Conservation (phyloP, 2,329 filamentous ascomycete genomes). For the Westerdykella ornata region DNA sequence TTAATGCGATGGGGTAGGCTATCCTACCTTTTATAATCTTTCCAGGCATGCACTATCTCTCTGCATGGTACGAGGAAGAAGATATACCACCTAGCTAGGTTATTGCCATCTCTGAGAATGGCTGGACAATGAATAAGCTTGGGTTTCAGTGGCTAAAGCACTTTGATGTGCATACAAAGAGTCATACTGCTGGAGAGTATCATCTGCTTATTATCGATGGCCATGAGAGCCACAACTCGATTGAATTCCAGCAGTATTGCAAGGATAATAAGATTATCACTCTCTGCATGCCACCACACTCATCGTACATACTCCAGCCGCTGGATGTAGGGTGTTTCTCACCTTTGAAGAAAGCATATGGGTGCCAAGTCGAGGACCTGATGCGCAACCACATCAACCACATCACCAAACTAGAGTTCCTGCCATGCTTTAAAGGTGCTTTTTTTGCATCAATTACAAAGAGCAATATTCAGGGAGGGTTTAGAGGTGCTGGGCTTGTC, state of each 20-base stretch:
- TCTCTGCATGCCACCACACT: too few species aligned
- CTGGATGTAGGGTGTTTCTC: too few species aligned
- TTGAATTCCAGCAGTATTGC: slow-evolving; percentile 33
- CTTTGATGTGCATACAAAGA: too few species aligned
- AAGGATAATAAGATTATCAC: slow-evolving; percentile 29
- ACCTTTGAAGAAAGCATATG: slow-evolving; percentile 28
- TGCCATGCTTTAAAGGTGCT: slow-evolving; percentile 19
- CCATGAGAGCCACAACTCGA: slow-evolving; percentile 27
- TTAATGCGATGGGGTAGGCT: too few species aligned
- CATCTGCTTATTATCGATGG: slow-evolving; percentile 34
- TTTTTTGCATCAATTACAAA: slow-evolving; percentile 18
- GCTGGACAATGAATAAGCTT: slow-evolving; percentile 31
- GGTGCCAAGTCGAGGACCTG: slow-evolving; percentile 21
- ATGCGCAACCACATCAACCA: too few species aligned
- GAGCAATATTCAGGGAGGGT: slow-evolving; percentile 25
- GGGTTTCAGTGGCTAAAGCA: slow-evolving; percentile 32
- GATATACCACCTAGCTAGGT: too few species aligned
- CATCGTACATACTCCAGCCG: too few species aligned
- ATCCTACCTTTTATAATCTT: too few species aligned
- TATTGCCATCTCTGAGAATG: too few species aligned
- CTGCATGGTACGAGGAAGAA: too few species aligned
- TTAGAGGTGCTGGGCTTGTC: slow-evolving; percentile 27
- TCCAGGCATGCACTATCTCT: too few species aligned
- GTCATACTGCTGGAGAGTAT: too few species aligned
- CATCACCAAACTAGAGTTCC: slow-evolving; percentile 16